These are phyloP conservation scores for Mortierella antarctica DNA, from an alignment of 192 early-diverging fungal genomes.

Conservation along the genomic window DNA sequence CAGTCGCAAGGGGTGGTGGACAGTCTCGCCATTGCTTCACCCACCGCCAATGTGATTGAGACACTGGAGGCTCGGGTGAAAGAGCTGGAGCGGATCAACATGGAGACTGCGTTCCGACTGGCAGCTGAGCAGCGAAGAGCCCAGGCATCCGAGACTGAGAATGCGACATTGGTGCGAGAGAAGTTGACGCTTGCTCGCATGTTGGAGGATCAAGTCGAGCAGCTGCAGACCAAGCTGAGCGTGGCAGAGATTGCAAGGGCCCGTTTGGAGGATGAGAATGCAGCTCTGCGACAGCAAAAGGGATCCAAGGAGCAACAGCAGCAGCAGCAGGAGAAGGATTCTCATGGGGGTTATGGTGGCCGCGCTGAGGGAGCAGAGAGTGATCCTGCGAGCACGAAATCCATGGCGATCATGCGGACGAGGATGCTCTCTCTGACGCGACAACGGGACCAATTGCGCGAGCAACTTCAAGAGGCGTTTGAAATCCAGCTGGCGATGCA, in stretches of 20 bases:
- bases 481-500: slow-evolving; percentile 45
- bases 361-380: background rate
- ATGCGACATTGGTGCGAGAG: slow-evolving; percentile 36
- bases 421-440: slow-evolving; percentile 41
- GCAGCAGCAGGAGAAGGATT: slow-evolving; percentile 10
- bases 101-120: slow-evolving; percentile 37
- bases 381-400: slow-evolving; percentile 6
- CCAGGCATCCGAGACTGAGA: slow-evolving; percentile 40
- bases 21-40: background rate
- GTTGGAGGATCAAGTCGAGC: slow-evolving; percentile 49
- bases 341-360: background rate
- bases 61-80: slow-evolving; percentile 29
- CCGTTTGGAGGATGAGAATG: slow-evolving; percentile 42
- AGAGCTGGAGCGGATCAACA: slow-evolving; percentile 41
- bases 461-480: slow-evolving; percentile 52
- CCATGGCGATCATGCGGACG: slow-evolving; percentile 42
- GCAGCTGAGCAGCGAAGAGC: slow-evolving; percentile 46
- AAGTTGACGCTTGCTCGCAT: slow-evolving; percentile 43
- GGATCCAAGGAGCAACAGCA: slow-evolving; percentile 18
- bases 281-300: slow-evolving; percentile 24
- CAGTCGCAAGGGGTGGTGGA: slow-evolving; percentile 12
- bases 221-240: slow-evolving; percentile 45
- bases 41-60: slow-evolving; percentile 17
- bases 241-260: slow-evolving; percentile 44
- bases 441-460: slow-evolving; percentile 41